Conservation (phyloP, 352 stramenopile species). For the Phytophthora idaei region DNA sequence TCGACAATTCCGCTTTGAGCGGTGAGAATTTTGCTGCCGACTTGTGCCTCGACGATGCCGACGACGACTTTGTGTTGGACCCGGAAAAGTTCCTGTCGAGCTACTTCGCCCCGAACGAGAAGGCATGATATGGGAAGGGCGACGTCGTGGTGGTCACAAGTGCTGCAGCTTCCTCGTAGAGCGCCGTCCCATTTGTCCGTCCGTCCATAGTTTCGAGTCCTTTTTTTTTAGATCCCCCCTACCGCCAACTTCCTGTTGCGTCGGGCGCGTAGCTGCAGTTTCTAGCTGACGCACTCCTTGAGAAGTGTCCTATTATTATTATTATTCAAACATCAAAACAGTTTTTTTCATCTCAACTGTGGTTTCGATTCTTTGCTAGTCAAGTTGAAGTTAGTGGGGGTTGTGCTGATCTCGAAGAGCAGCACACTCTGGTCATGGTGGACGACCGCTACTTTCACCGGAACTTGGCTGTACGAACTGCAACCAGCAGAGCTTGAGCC, state of each 20-base stretch:
- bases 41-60: constrained; percentile 59
- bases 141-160: constrained; percentile 48
- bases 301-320: constrained; percentile 49
- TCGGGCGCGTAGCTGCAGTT: constrained; percentile 18
- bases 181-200: constrained; percentile 41
- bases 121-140: constrained; percentile 33
- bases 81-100: constrained; percentile 87
- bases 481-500: not conserved
- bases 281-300: constrained; percentile 20
- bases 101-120: constrained; percentile 69
- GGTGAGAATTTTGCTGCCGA: constrained; percentile 40
- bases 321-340: constrained; percentile 41
- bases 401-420: constrained; percentile 55
- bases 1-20: constrained; percentile 31
- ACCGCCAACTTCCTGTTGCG: constrained; percentile 15
- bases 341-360: constrained; percentile 10
- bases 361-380: constrained; percentile 6
- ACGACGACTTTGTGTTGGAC: constrained; percentile 88
- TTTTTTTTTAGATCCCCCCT: constrained; percentile 36
- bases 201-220: constrained; percentile 29
- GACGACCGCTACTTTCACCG: constrained; percentile 70
- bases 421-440: constrained; percentile 62
- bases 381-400: constrained; percentile 12
- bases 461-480: constrained; percentile 22
- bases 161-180: constrained; percentile 50